A percentile compares a stretch with the other conserved stretches of the same genome.
phyloP scores from a whole-genome alignment of 2,329 filamentous ascomycete species.

The Ophiostoma sp. region DNA sequence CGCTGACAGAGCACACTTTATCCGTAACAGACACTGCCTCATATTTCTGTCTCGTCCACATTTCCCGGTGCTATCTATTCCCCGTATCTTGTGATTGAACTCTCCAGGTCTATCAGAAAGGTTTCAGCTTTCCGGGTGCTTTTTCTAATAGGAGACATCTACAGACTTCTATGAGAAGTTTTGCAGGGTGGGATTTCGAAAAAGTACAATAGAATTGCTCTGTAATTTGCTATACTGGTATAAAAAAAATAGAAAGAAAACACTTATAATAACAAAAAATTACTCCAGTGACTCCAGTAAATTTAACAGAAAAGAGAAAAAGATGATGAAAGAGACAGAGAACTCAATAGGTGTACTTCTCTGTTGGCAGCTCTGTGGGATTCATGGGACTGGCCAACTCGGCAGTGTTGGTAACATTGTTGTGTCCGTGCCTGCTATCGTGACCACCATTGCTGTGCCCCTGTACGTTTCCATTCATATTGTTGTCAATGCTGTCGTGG shows the following conservation, averaged over 20 bases:
- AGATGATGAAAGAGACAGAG: background rate
- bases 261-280: background rate
- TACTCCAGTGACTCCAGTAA: background rate
- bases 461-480: background rate
- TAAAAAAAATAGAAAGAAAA: background rate
- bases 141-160: background rate
- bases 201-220: too few species aligned
- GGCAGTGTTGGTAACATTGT: background rate
- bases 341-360: conserved; percentile 19
- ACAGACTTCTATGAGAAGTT: too few species aligned
- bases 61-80: background rate
- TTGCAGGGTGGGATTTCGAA: too few species aligned
- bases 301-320: background rate
- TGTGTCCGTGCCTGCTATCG: background rate
- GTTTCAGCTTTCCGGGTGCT: background rate
- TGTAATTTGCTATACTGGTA: background rate
- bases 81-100: background rate
- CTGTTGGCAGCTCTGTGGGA: conserved; percentile 21
- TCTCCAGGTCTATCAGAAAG: background rate
- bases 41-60: background rate
- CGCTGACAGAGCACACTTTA: background rate
- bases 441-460: background rate
- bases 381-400: conserved; percentile 14
- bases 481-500: conserved; percentile 8
- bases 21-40: conserved; percentile 11